Evolutionary conservation across 345 rosid genomes (phyloP), one percentile per base, ranked within the genome.

Genomic region (Litchi chinensis): DNA sequence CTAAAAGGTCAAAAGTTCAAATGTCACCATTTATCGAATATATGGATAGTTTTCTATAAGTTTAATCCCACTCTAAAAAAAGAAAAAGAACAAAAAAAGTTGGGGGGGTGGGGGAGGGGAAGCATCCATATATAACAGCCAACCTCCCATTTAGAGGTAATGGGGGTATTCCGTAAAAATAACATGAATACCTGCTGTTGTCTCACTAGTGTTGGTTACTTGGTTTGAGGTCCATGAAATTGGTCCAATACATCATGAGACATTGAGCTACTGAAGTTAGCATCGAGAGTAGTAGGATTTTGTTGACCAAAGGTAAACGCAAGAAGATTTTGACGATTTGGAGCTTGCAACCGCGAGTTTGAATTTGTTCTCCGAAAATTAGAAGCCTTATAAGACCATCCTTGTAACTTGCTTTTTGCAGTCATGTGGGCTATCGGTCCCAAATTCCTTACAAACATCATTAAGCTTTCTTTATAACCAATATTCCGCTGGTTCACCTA

Each of bases 381-480:
- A 22, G 68, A 48, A 60, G 81, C 77, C 56, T 71, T 71, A 4
- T 65, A 26, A 21, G 77, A 74, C 71, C 79, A 81, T 72, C 80
- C 80, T 22, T 54, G 78, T 78, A 86, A 65, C 70, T 90, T 91
- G 69, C 72, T 74, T 46, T 65, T 37, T 8, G 92, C 88, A 43
- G 87, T 66, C 80, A 73, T 87, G 75, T 70, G 82, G 19, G 83
- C 92, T 11, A 85, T 84, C 62, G 90, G 88, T 52, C 92, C 95
- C 40, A 91, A 80, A 80, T 85, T 83, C 79, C 81, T 85, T 65
- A 77, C 82, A 74, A 88, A 90, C 76, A 78, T 16, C 89, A 77
- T 81, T 71, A 90, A 82, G 77, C 87, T 80, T 75, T 89, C 81
- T 62, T 54, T 32, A 72, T 88, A 90, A 48, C 86, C 70, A 37